Conservation (phyloP, 306 rosid species). For the Glycyrrhiza uralensis region DNA sequence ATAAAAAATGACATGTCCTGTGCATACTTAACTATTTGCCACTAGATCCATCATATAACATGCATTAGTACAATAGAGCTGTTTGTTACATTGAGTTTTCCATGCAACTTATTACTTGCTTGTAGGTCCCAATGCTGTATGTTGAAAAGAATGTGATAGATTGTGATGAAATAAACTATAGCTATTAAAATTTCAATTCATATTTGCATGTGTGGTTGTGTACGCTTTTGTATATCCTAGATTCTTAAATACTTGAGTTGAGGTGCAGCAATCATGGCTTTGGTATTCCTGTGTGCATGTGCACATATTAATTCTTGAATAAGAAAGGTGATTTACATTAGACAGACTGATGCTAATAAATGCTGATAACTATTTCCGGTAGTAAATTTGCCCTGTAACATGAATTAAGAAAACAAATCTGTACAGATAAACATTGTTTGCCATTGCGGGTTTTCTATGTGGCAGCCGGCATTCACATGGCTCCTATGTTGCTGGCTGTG, state of each 20-base stretch:
- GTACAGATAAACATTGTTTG: too few relatives aligned
- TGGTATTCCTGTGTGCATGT: neutral
- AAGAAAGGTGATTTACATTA: too few relatives aligned
- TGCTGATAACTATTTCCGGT: too few relatives aligned
- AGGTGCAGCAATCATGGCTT: neutral
- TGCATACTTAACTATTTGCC: constrained; percentile 18
- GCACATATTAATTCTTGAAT: too few relatives aligned
- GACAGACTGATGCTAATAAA: too few relatives aligned
- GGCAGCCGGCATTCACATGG: too few relatives aligned
- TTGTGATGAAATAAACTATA: constrained; percentile 7
- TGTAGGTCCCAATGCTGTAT: neutral
- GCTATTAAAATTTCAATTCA: neutral
- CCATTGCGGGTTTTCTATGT: too few relatives aligned
- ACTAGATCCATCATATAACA: neutral
- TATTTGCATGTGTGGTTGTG: neutral
- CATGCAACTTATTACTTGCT: neutral
- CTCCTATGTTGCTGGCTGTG: too few relatives aligned
- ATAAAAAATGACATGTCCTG: neutral
- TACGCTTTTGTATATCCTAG: neutral
- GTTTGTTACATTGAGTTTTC: constrained; percentile 10
- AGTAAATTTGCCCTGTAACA: too few relatives aligned
- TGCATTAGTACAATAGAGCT: neutral
- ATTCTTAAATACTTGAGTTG: neutral
- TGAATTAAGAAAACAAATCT: too few relatives aligned
- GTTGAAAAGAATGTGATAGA: constrained; percentile 5